A percentile compares a stretch with the other conserved stretches of the same genome.
phyloP scores from a whole-genome alignment of 352 stramenopile genomes.

The Pythium utonaiense region DNA sequence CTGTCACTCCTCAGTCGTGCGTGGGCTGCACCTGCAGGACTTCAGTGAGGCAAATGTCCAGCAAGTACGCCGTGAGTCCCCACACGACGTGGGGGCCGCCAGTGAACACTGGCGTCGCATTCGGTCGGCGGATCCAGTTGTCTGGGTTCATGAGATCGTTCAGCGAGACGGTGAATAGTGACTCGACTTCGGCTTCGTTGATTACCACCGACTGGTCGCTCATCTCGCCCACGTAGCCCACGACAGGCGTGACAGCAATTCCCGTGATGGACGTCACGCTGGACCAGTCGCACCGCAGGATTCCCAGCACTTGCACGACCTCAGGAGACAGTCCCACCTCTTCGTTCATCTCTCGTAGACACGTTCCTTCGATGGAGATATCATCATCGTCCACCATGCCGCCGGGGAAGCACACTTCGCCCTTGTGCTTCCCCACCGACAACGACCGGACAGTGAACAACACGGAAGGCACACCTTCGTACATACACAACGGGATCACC shows the following conservation, averaged over 20 bases:
- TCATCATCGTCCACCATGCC: conserved; percentile 93
- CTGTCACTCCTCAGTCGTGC: background rate
- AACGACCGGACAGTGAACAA: conserved; percentile 94
- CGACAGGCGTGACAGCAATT: conserved; percentile 96
- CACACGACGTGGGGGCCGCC: conserved; percentile 95
- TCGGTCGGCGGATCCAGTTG: conserved; percentile 75
- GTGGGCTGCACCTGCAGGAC: conserved; percentile 40
- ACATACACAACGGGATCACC: conserved; percentile 96
- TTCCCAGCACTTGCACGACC: conserved; percentile 90
- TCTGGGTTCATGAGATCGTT: conserved; percentile 79
- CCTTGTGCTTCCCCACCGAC: conserved; percentile 91
- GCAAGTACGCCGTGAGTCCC: conserved; percentile 95
- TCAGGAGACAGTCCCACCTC: conserved; percentile 90
- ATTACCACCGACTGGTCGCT: conserved; percentile 87
- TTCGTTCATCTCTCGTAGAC: conserved; percentile 97
- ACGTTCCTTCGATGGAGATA: conserved; percentile 95
- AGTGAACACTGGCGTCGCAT: conserved; percentile 92
- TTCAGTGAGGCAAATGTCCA: conserved; percentile 86
- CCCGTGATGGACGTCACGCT: conserved; percentile 94
- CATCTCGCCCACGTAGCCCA: conserved; percentile 95
- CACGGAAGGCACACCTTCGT: conserved; percentile 92
- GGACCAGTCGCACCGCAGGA: conserved; percentile 95
- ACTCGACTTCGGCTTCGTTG: conserved; percentile 95
- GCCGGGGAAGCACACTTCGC: conserved; percentile 96
- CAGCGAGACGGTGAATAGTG: conserved; percentile 95